Percentiles rank a stretch among this genome's conserved stretches.
phyloP scores from a whole-genome alignment of 345 rosid species.

The Lumnitzera littorea region DNA sequence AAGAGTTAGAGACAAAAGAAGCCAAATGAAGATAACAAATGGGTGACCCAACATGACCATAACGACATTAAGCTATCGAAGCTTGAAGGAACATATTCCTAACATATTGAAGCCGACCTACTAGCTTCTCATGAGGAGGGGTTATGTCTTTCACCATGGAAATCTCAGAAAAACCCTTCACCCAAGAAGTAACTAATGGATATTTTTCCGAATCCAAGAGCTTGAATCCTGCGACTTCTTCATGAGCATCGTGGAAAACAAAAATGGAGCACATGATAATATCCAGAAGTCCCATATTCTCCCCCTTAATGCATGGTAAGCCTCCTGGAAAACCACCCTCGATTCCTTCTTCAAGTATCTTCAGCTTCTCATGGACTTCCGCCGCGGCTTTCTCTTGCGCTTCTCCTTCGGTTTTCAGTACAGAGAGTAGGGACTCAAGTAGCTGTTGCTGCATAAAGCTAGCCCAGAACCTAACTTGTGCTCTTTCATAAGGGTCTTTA shows the following conservation, averaged over 20 bases:
- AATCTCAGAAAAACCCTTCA: constrained; percentile 16
- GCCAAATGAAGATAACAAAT: no score
- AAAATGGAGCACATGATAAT: constrained; percentile 19
- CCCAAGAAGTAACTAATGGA: constrained; percentile 29
- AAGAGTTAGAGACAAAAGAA: no score
- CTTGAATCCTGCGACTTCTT: constrained; percentile 25
- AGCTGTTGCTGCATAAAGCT: constrained; percentile 15
- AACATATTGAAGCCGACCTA: constrained; percentile 16
- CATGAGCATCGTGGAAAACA: constrained; percentile 24
- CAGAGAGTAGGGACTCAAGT: constrained; percentile 7
- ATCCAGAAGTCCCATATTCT: constrained; percentile 28
- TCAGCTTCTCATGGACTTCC: constrained; percentile 29
- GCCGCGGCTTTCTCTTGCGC: constrained; percentile 28
- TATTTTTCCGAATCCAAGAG: constrained; percentile 24
- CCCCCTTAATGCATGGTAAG: constrained; percentile 1
- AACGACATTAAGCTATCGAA: neutral
- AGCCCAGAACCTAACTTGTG: constrained; percentile 33
- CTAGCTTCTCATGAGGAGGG: constrained; percentile 26
- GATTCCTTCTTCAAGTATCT: constrained; percentile 32
- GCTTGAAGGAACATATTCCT: constrained; percentile 7
- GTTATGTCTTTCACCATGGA: constrained; percentile 18
- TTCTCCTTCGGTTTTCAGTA: constrained; percentile 25
- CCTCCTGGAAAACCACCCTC: constrained; percentile 21
- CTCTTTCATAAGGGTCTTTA: constrained; percentile 27
- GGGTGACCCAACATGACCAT: no score